These are phyloP conservation scores for Lipomyces sp. DNA, from an alignment of 805 yeast species.

Conservation along the genomic window DNA sequence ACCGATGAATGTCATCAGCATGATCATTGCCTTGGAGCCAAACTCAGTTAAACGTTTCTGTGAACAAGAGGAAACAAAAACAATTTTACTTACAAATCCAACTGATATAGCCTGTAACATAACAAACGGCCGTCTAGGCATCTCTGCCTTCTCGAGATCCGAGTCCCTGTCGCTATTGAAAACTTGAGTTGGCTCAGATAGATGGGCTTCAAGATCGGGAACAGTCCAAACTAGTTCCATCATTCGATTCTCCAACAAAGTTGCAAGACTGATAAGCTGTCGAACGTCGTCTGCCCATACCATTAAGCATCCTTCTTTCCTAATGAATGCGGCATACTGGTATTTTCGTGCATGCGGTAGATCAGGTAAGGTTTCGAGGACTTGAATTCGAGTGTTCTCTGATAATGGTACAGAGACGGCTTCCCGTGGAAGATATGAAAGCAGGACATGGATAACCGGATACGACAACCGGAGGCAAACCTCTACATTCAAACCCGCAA, in stretches of 20 bases:
- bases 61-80: neutral
- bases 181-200: conserved; percentile 5
- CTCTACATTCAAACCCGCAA: conserved; percentile 27
- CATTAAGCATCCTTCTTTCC: conserved; percentile 21
- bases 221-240: conserved; percentile 32
- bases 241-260: conserved; percentile 25
- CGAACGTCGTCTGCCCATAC: conserved; percentile 32
- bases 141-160: conserved; percentile 13
- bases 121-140: conserved; percentile 11
- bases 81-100: conserved; percentile 20
- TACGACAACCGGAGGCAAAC: conserved; percentile 24
- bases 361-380: conserved; percentile 22
- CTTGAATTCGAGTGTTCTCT: conserved; percentile 30
- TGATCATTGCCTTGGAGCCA: conserved; percentile 1
- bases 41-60: neutral
- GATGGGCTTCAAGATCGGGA: conserved; percentile 10
- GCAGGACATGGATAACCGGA: conserved; percentile 25
- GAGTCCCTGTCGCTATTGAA: conserved; percentile 5
- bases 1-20: conserved; percentile 10
- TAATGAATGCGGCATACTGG: conserved; percentile 30
- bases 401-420: conserved; percentile 25
- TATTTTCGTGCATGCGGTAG: conserved; percentile 31
- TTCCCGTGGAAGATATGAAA: conserved; percentile 18
- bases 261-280: conserved; percentile 16
- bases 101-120: conserved; percentile 26